Conservation (phyloP, 2,329 filamentous ascomycete genomes). For the Aplosporella prunicola region DNA sequence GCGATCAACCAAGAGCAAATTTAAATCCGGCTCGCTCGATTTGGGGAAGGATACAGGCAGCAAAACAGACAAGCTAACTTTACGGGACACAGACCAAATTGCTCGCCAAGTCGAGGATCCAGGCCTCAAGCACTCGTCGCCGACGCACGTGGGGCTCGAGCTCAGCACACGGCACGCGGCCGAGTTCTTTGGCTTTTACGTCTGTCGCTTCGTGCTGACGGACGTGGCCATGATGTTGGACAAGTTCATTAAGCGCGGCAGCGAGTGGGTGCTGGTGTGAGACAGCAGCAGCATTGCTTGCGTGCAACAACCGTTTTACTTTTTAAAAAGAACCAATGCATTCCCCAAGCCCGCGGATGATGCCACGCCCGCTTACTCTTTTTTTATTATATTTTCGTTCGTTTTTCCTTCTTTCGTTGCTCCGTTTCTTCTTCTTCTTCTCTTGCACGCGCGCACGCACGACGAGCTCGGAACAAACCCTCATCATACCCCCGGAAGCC, state of each 20-base stretch:
- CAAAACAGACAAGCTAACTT: slow-evolving; percentile 6
- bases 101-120: slow-evolving; percentile 93
- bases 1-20: slow-evolving; percentile 7
- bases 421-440: slow-evolving; percentile 15
- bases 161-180: slow-evolving; percentile 86
- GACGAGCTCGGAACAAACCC: slow-evolving; percentile 9
- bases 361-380: slow-evolving; percentile 16
- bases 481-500: slow-evolving; percentile 8
- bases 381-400: slow-evolving; percentile 21
- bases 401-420: slow-evolving; percentile 14
- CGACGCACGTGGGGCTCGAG: slow-evolving; percentile 91
- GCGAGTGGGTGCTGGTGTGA: slow-evolving; percentile 74
- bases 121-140: slow-evolving; percentile 80
- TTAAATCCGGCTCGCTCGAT: too few species aligned
- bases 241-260: slow-evolving; percentile 94
- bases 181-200: slow-evolving; percentile 95
- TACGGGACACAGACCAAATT: slow-evolving; percentile 67
- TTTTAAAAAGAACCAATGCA: slow-evolving; percentile 27
- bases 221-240: slow-evolving; percentile 81
- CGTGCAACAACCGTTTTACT: too few species aligned
- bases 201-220: slow-evolving; percentile 86
- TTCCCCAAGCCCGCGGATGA: slow-evolving; percentile 17
- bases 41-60: neutral
- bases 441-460: slow-evolving; percentile 12
- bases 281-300: slow-evolving; percentile 13